Conservation (phyloP, 75 land plant genomes). For the Adiantum capillusveneris region DNA sequence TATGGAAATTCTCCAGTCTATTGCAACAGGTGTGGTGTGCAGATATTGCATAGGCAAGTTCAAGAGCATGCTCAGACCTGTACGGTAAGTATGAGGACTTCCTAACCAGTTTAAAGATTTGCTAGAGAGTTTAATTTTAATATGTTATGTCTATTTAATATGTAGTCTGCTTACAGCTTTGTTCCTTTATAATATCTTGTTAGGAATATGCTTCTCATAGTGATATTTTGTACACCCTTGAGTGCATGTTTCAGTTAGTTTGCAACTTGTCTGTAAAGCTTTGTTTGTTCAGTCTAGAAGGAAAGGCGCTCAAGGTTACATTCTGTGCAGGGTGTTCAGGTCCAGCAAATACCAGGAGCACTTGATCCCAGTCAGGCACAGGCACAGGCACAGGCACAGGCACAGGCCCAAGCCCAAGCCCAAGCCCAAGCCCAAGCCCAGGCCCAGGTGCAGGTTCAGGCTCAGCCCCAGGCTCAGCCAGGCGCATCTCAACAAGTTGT, state of each 20-base stretch:
- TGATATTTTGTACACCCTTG: no score
- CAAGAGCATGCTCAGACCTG: slow-evolving; percentile 76
- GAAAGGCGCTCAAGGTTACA: no score
- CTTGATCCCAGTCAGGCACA: neutral
- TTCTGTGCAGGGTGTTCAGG: no score
- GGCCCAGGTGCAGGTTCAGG: slow-evolving; percentile 28
- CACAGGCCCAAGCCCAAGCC: slow-evolving; percentile 6
- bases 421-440: slow-evolving; percentile 30
- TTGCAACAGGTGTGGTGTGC: slow-evolving; percentile 67
- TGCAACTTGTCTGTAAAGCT: no score
- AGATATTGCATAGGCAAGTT: slow-evolving; percentile 73
- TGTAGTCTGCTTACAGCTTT: no score
- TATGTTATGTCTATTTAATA: no score
- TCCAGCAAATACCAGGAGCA: no score
- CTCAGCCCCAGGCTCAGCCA: slow-evolving; percentile 18
- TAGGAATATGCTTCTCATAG: no score
- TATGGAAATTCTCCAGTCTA: slow-evolving; percentile 78
- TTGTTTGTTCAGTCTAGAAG: neutral
- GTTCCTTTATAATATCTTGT: no score
- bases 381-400: slow-evolving; percentile 29
- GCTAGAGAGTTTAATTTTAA: no score
- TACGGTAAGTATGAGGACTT: slow-evolving; percentile 59
- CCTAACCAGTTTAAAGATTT: no score
- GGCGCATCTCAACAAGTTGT: neutral
- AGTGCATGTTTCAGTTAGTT: no score